Evolutionary conservation across 2,329 filamentous ascomycete genomes (phyloP).

Genomic region (Aureobasidium sp.): DNA sequence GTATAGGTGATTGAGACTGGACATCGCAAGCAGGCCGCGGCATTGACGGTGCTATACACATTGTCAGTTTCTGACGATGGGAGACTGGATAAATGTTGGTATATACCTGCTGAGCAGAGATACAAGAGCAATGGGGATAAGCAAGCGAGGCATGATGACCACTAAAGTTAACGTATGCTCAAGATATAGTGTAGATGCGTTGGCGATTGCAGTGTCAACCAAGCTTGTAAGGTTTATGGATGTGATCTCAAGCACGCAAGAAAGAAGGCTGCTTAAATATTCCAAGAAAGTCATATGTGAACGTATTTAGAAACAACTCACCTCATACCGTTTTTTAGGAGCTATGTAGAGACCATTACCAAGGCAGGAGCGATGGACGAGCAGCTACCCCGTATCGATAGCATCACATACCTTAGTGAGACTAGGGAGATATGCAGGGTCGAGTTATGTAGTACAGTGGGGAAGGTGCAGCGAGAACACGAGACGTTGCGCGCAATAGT

Average conservation of each 20-base stretch:
- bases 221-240: neutral
- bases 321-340: neutral
- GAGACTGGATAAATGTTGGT: neutral
- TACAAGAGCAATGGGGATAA: neutral
- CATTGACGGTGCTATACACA: neutral
- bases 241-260: neutral
- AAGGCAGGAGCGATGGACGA: neutral
- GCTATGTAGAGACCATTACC: neutral
- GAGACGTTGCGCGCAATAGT: neutral
- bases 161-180: no score
- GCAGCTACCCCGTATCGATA: neutral
- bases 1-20: constrained; percentile 10
- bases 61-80: neutral
- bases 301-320: neutral
- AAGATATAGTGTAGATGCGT: no score
- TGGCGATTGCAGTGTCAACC: neutral
- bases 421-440: neutral
- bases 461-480: neutral
- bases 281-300: neutral
- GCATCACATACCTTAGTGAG: neutral
- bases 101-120: neutral
- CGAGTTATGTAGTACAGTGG: neutral
- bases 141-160: neutral
- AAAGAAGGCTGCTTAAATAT: neutral
- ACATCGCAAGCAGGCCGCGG: neutral